phyloP scores from a whole-genome alignment of 148 eudicot species.

The Rhododendron vialii region DNA sequence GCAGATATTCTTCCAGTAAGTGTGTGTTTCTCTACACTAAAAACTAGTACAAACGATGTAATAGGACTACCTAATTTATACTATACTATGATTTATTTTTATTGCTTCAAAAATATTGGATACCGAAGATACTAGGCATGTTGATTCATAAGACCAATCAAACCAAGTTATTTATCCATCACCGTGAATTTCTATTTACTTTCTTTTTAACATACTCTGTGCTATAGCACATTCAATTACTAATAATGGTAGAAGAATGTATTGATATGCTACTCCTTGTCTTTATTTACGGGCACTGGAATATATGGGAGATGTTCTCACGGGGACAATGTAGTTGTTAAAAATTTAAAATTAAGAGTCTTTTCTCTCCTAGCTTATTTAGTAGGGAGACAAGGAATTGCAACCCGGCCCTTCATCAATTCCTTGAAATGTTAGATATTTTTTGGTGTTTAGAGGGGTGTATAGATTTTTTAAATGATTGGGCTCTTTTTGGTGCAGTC shows the following conservation, averaged over 20 bases:
- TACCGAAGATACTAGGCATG: neutral
- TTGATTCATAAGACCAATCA: neutral
- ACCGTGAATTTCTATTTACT: neutral
- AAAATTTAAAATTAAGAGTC: neutral
- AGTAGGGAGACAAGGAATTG: no score
- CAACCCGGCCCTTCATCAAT: no score
- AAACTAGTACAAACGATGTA: neutral
- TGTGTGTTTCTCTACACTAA: slow-evolving; percentile 1
- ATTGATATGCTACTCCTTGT: neutral
- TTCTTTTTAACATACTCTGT: neutral
- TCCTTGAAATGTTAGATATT: no score
- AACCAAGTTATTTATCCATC: neutral
- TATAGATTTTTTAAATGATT: neutral
- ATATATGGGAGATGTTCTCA: neutral
- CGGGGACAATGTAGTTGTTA: neutral
- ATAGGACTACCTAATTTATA: neutral
- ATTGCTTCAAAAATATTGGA: neutral
- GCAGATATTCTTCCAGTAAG: slow-evolving; percentile 51
- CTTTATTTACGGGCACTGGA: neutral
- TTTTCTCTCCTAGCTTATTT: neutral
- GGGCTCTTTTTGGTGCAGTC: neutral
- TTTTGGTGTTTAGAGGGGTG: no score
- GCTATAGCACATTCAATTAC: neutral
- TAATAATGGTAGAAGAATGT: neutral
- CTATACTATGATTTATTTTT: neutral